Evolutionary conservation across 2,329 filamentous ascomycete species (phyloP).

Genomic region (Zymoseptoria ardabiliae): DNA sequence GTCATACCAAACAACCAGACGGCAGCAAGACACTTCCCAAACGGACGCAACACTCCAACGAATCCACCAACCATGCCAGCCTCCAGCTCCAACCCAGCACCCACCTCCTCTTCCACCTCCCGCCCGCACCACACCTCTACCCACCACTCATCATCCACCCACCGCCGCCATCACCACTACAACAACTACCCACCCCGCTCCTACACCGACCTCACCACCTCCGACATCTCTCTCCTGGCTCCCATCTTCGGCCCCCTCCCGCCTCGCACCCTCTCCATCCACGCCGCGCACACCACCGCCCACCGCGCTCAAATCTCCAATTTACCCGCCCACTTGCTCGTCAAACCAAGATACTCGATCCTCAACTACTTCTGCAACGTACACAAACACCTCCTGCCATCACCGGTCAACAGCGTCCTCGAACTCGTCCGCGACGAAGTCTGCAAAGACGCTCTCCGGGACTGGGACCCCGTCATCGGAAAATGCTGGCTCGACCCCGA

Average conservation of each 20-base stretch:
- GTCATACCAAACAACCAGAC: not conserved
- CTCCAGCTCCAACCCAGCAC: not conserved
- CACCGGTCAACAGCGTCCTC: conserved; percentile 18
- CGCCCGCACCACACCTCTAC: no score
- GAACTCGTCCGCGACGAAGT: conserved; percentile 13
- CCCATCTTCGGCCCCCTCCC: conserved; percentile 11
- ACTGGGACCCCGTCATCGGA: conserved; percentile 4
- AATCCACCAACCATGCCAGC: not conserved
- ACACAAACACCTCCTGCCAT: conserved; percentile 17
- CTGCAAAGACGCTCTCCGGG: conserved; percentile 1
- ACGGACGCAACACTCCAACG: not conserved
- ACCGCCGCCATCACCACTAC: conserved; percentile 7
- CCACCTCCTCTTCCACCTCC: not conserved
- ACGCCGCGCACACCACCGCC: conserved; percentile 5
- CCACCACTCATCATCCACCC: conserved; percentile 2
- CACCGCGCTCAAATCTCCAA: conserved; percentile 12
- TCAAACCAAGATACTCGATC: conserved; percentile 4
- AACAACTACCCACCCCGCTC: conserved; percentile 9
- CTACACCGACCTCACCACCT: conserved; percentile 16
- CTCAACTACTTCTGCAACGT: conserved; percentile 15
- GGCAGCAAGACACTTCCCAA: not conserved
- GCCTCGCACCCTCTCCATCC: not conserved
- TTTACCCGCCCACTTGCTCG: conserved; percentile 18
- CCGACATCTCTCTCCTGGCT: conserved; percentile 15
- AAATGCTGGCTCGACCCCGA: conserved; percentile 3